Conservation (phyloP, 306 rosid species). For the Prunus mongolica region DNA sequence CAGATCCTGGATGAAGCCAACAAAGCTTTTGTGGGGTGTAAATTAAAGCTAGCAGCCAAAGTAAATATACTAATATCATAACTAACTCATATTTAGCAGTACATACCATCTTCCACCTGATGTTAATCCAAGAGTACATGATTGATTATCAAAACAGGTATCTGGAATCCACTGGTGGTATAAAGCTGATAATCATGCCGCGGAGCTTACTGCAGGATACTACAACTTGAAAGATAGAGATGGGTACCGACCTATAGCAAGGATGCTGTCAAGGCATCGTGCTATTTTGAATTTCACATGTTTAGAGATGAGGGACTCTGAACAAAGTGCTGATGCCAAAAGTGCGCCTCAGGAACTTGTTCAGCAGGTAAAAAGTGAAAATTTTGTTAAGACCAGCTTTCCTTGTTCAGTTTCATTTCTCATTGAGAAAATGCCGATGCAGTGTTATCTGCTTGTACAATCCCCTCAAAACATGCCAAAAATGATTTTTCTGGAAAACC, state of each 20-base stretch:
- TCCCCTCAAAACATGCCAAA: not conserved
- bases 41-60: slow-evolving; percentile 81
- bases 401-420: not conserved
- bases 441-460: not conserved
- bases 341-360: slow-evolving; percentile 81
- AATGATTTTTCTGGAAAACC: not conserved
- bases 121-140: slow-evolving; percentile 9
- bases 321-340: slow-evolving; percentile 52
- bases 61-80: slow-evolving; percentile 32
- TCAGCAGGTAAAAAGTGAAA: slow-evolving; percentile 53
- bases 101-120: not conserved
- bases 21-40: slow-evolving; percentile 61
- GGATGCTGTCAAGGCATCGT: slow-evolving; percentile 66
- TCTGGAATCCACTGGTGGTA: slow-evolving; percentile 99
- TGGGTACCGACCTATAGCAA: slow-evolving; percentile 84
- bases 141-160: slow-evolving; percentile 46
- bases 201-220: slow-evolving; percentile 86
- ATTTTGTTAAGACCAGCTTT: not conserved
- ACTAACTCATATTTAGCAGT: slow-evolving; percentile 1
- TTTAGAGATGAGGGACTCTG: slow-evolving; percentile 81
- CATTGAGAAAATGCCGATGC: not conserved
- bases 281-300: slow-evolving; percentile 83
- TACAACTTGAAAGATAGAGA: slow-evolving; percentile 76
- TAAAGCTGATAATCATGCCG: slow-evolving; percentile 64
- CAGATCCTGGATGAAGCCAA: slow-evolving; percentile 85